phyloP scores from a whole-genome alignment of 1,139 yeast genomes.

The Taphrina sp. region DNA sequence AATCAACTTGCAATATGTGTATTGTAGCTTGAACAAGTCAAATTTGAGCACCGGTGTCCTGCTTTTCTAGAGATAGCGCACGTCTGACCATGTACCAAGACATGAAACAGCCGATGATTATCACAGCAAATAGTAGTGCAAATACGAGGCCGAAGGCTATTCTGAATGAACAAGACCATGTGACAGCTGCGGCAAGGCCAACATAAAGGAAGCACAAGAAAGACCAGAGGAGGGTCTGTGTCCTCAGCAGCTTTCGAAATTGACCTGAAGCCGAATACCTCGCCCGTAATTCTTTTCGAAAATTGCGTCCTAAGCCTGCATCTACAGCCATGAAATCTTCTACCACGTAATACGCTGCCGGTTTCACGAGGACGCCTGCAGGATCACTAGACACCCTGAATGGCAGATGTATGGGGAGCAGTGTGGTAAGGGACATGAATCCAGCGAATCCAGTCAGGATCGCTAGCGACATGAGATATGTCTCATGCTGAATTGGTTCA shows the following conservation, averaged over 20 bases:
- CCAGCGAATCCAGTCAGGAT: not conserved
- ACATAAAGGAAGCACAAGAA: not conserved
- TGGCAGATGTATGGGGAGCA: not conserved
- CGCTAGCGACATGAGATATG: not conserved
- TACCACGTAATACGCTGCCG: not conserved
- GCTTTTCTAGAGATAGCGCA: no score
- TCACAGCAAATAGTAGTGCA: not conserved
- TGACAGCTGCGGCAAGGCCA: not conserved
- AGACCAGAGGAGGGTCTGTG: not conserved
- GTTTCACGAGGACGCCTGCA: not conserved
- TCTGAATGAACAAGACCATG: not conserved
- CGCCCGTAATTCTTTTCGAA: not conserved
- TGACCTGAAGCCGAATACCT: not conserved
- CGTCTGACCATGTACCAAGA: no score
- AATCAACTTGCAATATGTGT: no score
- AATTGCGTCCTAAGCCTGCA: not conserved
- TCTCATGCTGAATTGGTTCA: not conserved
- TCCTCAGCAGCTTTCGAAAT: not conserved
- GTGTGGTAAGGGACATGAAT: not conserved
- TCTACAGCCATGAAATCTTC: conserved; percentile 7
- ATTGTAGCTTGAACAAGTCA: no score
- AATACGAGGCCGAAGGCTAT: not conserved
- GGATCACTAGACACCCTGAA: conserved; percentile 1
- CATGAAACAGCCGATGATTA: not conserved
- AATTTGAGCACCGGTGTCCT: no score